phyloP scores from a whole-genome alignment of 2,329 filamentous ascomycete species.

The Zymoseptoria ardabiliae region DNA sequence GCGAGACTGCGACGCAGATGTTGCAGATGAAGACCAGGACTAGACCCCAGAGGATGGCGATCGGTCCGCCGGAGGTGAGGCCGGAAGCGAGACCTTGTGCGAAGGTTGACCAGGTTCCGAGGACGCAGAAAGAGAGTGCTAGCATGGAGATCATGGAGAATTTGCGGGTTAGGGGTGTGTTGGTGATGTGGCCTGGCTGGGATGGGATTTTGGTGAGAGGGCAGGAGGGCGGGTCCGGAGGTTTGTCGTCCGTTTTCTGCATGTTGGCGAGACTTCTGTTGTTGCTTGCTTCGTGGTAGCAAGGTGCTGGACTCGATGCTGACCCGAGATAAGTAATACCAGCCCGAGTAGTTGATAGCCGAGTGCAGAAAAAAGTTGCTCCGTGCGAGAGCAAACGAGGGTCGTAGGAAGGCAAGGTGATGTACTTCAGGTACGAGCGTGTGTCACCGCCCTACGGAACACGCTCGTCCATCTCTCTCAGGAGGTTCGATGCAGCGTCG shows the following conservation, averaged over 20 bases:
- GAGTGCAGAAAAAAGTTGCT: background rate
- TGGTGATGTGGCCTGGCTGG: conserved; percentile 26
- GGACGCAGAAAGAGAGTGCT: conserved; percentile 49
- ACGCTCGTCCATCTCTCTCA: background rate
- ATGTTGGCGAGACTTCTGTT: background rate
- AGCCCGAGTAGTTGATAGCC: background rate
- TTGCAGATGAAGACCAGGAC: conserved; percentile 45
- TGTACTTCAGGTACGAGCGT: background rate
- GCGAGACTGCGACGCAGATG: conserved; percentile 47
- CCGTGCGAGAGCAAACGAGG: background rate
- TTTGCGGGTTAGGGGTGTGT: conserved; percentile 33
- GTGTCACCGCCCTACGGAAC: background rate
- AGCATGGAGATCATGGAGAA: conserved; percentile 47
- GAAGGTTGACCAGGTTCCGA: conserved; percentile 53
- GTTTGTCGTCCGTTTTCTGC: background rate
- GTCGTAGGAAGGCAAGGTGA: background rate
- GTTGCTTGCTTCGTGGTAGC: background rate
- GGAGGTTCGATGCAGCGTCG: background rate
- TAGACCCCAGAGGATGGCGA: conserved; percentile 51
- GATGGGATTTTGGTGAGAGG: background rate
- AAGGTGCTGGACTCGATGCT: background rate
- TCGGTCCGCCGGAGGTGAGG: conserved; percentile 48
- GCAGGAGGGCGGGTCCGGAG: background rate
- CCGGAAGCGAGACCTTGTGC: conserved; percentile 48
- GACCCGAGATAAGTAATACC: background rate